Evolutionary conservation across 2,329 filamentous ascomycete species (phyloP).

Genomic region (Cryphonectria radicalis): DNA sequence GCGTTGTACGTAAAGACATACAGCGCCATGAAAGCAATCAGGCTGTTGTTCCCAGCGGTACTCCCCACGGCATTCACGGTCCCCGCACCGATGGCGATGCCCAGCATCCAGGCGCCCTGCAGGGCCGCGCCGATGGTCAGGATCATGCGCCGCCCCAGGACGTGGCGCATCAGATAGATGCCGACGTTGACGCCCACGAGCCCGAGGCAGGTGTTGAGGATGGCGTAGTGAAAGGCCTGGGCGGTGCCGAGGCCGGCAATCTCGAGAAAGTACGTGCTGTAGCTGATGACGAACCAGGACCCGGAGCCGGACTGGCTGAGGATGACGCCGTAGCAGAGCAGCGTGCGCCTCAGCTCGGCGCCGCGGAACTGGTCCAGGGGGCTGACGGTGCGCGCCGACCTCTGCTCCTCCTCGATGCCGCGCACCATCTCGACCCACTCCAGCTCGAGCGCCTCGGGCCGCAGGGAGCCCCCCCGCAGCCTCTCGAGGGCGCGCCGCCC

Average conservation of each 20-base stretch:
- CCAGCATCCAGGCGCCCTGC: constrained; percentile 51
- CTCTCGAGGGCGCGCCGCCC: constrained; percentile 38
- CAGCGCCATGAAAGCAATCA: constrained; percentile 43
- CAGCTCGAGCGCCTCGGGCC: constrained; percentile 40
- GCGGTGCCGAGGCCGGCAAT: constrained; percentile 45
- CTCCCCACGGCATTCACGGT: constrained; percentile 31
- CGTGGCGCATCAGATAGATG: constrained; percentile 51
- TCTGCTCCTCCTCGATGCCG: constrained; percentile 45
- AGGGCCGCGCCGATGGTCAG: constrained; percentile 50
- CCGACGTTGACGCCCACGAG: constrained; percentile 54
- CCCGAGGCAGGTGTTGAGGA: constrained; percentile 55
- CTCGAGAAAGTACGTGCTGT: constrained; percentile 53
- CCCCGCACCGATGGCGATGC: constrained; percentile 44
- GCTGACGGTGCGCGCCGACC: constrained; percentile 37
- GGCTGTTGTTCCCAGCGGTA: constrained; percentile 36
- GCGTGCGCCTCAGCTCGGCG: constrained; percentile 51
- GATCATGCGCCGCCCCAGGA: constrained; percentile 51
- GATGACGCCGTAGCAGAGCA: constrained; percentile 54
- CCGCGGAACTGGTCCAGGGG: constrained; percentile 47
- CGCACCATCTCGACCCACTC: constrained; percentile 47
- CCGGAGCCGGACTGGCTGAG: constrained; percentile 50
- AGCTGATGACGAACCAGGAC: constrained; percentile 55
- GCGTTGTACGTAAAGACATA: constrained; percentile 44
- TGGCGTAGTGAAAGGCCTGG: constrained; percentile 52
- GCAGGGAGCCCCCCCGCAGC: constrained; percentile 39